Percentiles rank a stretch among this genome's conserved stretches.
These are phyloP conservation scores for Fusarium sp. DNA, from an alignment of 2,329 filamentous ascomycete species.

Conservation along the genomic window DNA sequence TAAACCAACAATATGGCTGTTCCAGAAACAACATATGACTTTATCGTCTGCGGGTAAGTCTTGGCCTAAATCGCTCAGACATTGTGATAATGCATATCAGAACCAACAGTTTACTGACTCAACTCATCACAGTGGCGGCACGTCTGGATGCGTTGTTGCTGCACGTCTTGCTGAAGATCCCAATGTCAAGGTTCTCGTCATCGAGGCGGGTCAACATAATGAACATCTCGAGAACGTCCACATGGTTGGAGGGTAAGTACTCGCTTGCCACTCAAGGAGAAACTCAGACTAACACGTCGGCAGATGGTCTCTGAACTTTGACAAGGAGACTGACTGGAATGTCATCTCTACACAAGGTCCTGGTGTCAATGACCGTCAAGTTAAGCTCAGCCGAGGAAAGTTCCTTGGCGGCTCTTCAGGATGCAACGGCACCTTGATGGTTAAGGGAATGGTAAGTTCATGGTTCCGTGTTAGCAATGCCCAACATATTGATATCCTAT, in stretches of 20 bases:
- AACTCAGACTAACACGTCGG: not conserved
- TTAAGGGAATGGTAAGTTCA: constrained; percentile 54
- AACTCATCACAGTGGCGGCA: constrained; percentile 47
- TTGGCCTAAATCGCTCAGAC: not conserved
- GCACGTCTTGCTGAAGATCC: constrained; percentile 52
- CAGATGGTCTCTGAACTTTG: constrained; percentile 59
- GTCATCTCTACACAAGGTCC: constrained; percentile 55
- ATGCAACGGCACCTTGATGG: constrained; percentile 61
- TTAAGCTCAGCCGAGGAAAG: constrained; percentile 61
- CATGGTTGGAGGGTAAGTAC: constrained; percentile 60
- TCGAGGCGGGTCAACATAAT: constrained; percentile 55
- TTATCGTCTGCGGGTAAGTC: constrained; percentile 51
- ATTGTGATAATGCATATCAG: not conserved
- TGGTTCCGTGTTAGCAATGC: rapidly evolving
- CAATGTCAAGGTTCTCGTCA: constrained; percentile 47
- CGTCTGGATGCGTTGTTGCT: constrained; percentile 53
- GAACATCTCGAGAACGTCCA: constrained; percentile 60
- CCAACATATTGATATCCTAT: not conserved
- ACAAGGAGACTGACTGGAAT: constrained; percentile 63
- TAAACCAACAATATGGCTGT: constrained; percentile 28
- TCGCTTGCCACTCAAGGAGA: too few species aligned
- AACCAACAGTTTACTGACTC: constrained; percentile 1
- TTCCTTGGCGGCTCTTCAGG: constrained; percentile 62
- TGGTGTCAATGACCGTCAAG: constrained; percentile 55
- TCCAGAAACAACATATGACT: constrained; percentile 46